Evolutionary conservation across 768 basidiomycete species (phyloP).

Genomic region (Naematelia aurantialba): DNA sequence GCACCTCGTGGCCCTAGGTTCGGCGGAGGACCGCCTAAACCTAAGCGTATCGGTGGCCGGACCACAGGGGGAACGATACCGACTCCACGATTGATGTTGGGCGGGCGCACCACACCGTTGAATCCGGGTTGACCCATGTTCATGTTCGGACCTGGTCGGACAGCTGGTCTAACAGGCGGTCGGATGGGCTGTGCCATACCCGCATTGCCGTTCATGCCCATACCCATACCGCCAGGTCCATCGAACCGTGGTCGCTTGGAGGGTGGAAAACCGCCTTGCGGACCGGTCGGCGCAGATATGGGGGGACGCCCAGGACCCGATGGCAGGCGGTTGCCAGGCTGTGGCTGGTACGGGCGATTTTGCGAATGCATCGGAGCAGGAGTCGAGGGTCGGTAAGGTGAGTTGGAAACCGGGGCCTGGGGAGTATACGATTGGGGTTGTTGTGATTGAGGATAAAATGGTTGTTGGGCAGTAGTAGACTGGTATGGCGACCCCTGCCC

Average conservation of each 20-base stretch:
- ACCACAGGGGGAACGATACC: conserved; percentile 13
- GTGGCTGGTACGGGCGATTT: conserved; percentile 12
- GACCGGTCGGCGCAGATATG: conserved; percentile 42
- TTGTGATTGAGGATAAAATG: conserved; percentile 25
- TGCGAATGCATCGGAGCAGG: neutral
- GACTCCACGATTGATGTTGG: conserved; percentile 2
- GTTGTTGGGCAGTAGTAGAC: conserved; percentile 3
- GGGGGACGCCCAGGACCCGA: conserved; percentile 52
- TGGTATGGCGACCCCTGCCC: conserved; percentile 6
- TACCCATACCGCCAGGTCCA: conserved; percentile 54
- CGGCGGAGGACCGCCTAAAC: conserved; percentile 31
- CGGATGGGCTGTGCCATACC: neutral
- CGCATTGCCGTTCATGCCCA: conserved; percentile 9
- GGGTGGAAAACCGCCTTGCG: conserved; percentile 70
- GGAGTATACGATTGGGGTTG: conserved; percentile 21
- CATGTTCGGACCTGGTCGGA: conserved; percentile 1
- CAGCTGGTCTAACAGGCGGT: conserved; percentile 53
- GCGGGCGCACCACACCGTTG: conserved; percentile 2
- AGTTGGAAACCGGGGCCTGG: conserved; percentile 14
- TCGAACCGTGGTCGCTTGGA: conserved; percentile 89
- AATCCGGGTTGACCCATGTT: conserved; percentile 33
- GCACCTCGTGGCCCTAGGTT: conserved; percentile 9
- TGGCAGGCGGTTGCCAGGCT: conserved; percentile 33
- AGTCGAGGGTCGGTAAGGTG: conserved; percentile 20
- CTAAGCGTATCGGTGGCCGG: conserved; percentile 38